A percentile compares a stretch with the other conserved stretches of the same genome.
phyloP scores from a whole-genome alignment of 768 basidiomycete genomes.

The Mrakia blollopis region DNA sequence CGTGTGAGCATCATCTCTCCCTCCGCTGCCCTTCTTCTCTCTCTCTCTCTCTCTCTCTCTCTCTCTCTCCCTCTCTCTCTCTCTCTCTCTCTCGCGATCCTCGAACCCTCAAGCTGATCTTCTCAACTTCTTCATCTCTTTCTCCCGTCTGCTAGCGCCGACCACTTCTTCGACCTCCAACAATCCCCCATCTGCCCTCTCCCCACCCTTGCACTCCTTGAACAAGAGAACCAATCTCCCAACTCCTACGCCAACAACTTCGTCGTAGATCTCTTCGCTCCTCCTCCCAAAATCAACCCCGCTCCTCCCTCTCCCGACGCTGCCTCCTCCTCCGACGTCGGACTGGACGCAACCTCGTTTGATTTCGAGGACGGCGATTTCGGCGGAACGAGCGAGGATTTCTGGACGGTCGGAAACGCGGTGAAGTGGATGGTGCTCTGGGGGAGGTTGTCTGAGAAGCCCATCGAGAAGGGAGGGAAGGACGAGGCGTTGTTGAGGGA shows the following conservation, averaged over 20 bases:
- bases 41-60: neutral
- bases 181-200: conserved; percentile 10
- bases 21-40: neutral
- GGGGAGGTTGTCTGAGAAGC: neutral
- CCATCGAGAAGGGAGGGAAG: conserved; percentile 4
- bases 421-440: conserved; percentile 26
- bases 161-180: conserved; percentile 20
- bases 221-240: neutral
- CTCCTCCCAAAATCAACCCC: conserved; percentile 21
- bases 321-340: neutral
- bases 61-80: neutral
- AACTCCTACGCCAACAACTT: conserved; percentile 26
- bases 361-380: too few species aligned
- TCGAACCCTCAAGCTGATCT: neutral
- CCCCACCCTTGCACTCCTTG: neutral
- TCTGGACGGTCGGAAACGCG: conserved; percentile 31
- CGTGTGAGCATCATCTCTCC: conserved; percentile 45
- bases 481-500: neutral
- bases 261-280: conserved; percentile 17
- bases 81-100: neutral
- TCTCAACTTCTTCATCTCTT: neutral
- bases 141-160: too few species aligned
- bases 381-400: conserved; percentile 24
- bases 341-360: too few species aligned
- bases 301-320: neutral